These are phyloP conservation scores for Volutella citrinella DNA, from an alignment of 2,329 filamentous ascomycete species.

Conservation along the genomic window DNA sequence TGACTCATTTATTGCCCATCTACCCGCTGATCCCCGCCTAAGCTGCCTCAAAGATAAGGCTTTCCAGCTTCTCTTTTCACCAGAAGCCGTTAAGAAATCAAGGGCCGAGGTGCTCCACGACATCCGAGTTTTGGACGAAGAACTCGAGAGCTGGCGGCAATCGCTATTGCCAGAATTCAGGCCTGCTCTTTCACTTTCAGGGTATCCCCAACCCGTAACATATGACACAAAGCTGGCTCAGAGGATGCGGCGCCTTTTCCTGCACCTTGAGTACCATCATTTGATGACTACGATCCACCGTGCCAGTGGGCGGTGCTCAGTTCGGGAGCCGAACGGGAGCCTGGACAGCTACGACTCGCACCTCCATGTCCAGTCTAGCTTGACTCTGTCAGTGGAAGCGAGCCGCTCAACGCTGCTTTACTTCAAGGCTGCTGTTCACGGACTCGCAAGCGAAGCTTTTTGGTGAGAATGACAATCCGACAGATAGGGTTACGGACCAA, in stretches of 20 bases:
- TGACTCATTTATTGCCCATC: conserved; percentile 27
- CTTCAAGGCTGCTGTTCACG: conserved; percentile 39
- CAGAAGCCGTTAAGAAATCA: conserved; percentile 43
- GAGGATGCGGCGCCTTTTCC: conserved; percentile 44
- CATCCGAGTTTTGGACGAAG: conserved; percentile 55
- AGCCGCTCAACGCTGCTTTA: conserved; percentile 53
- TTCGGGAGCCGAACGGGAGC: neutral
- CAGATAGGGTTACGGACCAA: neutral
- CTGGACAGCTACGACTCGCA: conserved; percentile 32
- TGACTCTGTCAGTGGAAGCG: conserved; percentile 51
- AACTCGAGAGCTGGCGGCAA: conserved; percentile 52
- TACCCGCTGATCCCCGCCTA: conserved; percentile 47
- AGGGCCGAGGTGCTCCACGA: conserved; percentile 52
- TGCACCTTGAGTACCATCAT: conserved; percentile 55
- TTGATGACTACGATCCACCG: conserved; percentile 54
- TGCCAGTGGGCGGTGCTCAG: conserved; percentile 48
- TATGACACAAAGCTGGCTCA: conserved; percentile 24
- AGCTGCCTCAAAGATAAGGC: conserved; percentile 51
- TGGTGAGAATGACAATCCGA: conserved; percentile 36
- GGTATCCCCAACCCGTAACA: conserved; percentile 24
- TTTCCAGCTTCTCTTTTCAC: conserved; percentile 47
- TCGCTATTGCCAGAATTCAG: conserved; percentile 43
- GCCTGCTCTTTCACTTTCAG: conserved; percentile 42
- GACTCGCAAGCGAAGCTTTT: conserved; percentile 45
- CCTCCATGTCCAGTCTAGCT: conserved; percentile 47